These are phyloP conservation scores for Casuarina glauca DNA, from an alignment of 306 rosid genomes.

Conservation along the genomic window DNA sequence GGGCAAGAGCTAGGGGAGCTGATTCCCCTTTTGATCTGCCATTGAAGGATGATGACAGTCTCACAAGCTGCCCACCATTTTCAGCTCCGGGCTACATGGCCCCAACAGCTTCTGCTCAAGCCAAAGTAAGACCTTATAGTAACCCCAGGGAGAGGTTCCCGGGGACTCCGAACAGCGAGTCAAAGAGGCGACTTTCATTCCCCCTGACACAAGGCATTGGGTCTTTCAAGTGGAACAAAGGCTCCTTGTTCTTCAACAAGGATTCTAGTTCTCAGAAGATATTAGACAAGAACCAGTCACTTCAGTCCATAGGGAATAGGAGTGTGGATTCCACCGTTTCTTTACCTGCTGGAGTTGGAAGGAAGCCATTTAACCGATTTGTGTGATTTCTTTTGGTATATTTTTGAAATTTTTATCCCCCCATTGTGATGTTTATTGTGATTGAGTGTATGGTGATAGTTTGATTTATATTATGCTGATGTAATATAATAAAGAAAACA, in stretches of 20 bases:
- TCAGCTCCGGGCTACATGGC: constrained; percentile 88
- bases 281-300: constrained; percentile 57
- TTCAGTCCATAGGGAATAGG: constrained; percentile 61
- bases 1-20: constrained; percentile 51
- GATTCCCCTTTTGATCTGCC: constrained; percentile 63
- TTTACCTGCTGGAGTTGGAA: constrained; percentile 76
- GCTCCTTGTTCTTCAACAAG: constrained; percentile 56
- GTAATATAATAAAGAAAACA: constrained; percentile 65
- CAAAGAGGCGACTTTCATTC: constrained; percentile 74
- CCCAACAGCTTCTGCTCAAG: constrained; percentile 78
- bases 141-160: constrained; percentile 75
- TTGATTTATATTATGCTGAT: constrained; percentile 46
- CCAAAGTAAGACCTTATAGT: constrained; percentile 67
- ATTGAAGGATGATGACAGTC: constrained; percentile 78
- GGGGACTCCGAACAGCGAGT: constrained; percentile 71
- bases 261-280: constrained; percentile 50
- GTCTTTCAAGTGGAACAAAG: constrained; percentile 81
- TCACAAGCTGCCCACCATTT: constrained; percentile 92
- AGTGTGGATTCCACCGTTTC: constrained; percentile 89
- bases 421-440: constrained; percentile 44
- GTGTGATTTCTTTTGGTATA: constrained; percentile 67
- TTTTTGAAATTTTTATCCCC: constrained; percentile 35
- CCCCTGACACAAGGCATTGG: constrained; percentile 79
- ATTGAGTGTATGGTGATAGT: constrained; percentile 59
- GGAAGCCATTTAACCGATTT: constrained; percentile 96